These are phyloP conservation scores for Cucurbita moschata DNA, from an alignment of 306 rosid genomes.

Conservation along the genomic window DNA sequence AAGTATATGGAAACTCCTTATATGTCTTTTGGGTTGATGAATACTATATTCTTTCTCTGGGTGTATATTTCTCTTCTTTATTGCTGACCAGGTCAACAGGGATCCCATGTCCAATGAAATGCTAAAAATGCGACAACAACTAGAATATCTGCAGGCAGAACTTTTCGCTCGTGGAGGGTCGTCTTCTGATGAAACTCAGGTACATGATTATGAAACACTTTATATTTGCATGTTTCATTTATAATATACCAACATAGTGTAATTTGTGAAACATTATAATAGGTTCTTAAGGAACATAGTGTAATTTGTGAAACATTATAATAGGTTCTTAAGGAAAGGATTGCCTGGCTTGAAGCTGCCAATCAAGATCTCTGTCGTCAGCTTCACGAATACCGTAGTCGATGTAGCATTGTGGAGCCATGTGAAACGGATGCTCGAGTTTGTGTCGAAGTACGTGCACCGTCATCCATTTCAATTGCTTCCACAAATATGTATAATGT, in stretches of 20 bases:
- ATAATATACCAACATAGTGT: neutral
- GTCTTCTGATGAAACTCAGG: slow-evolving; percentile 86
- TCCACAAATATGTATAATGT: neutral
- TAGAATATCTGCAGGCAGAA: slow-evolving; percentile 93
- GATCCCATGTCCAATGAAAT: slow-evolving; percentile 97
- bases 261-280: neutral
- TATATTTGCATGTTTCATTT: neutral
- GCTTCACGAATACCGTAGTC: slow-evolving; percentile 82
- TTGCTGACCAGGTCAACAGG: slow-evolving; percentile 58
- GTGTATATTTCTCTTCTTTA: slow-evolving; percentile 11
- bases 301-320: slow-evolving; percentile 4
- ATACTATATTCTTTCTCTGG: neutral
- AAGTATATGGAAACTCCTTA: slow-evolving; percentile 23
- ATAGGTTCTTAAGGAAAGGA: slow-evolving; percentile 93
- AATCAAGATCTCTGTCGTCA: slow-evolving; percentile 96
- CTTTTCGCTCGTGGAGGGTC: slow-evolving; percentile 92
- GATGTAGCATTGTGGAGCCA: slow-evolving; percentile 46
- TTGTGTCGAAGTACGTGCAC: slow-evolving; percentile 19
- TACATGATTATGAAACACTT: slow-evolving; percentile 13
- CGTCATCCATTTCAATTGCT: slow-evolving; percentile 1
- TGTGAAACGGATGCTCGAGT: slow-evolving; percentile 63
- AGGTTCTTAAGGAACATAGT: too few species aligned
- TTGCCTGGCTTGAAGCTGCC: slow-evolving; percentile 95
- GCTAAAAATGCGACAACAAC: slow-evolving; percentile 95
- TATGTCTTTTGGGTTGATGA: neutral